Evolutionary conservation across 208 protist genomes (phyloP), one percentile per base, ranked within the genome.

Genomic region (Crithidia expoeki): DNA sequence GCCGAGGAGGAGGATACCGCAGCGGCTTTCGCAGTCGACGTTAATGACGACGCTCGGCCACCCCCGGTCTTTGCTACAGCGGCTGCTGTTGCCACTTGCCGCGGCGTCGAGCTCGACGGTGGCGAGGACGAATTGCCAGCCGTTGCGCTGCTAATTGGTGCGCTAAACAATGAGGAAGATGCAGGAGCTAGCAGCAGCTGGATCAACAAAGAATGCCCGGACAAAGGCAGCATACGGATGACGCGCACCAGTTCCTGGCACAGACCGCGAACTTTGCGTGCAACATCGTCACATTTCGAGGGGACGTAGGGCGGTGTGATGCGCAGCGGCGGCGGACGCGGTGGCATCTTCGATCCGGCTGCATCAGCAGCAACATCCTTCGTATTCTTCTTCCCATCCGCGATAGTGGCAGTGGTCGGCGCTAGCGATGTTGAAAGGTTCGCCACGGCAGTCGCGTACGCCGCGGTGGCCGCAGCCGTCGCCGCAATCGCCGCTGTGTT

Each of bases 181-280:
- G 90, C 86, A 2, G 90, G 90, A 0, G 81, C 80, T 25, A 95
- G 75, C 28, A 91, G 65, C 33, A 95, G 52, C 78, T 92, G 84
- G 28, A 92, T 59, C 12, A 92, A 75, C 49, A 87, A 50, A 42
- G 77, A 79, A 68, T 89, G 85, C 9, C 84, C 71, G 16, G 73
- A 81, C 25, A 71, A 56, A 2, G 90, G 86, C 33, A 95, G 70
- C 17, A 50, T 51, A 30, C 64, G 52, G 12, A 86, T 44, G 25
- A 79, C 59, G 25, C 74, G 57, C 60, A 81, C 67, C 23, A 94
- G 23, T 64, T 81, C 76, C 32, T 91, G 84, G 56, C 79, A 90
- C 4, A 36, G 63, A 23, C 46, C 53, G 30, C 88, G 91, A 44
- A 75, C 85, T 51, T 75, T 80, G 16, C 88, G 81, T 6, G 85